These are phyloP conservation scores for Prunus padus DNA, from an alignment of 306 rosid genomes.

Conservation along the genomic window DNA sequence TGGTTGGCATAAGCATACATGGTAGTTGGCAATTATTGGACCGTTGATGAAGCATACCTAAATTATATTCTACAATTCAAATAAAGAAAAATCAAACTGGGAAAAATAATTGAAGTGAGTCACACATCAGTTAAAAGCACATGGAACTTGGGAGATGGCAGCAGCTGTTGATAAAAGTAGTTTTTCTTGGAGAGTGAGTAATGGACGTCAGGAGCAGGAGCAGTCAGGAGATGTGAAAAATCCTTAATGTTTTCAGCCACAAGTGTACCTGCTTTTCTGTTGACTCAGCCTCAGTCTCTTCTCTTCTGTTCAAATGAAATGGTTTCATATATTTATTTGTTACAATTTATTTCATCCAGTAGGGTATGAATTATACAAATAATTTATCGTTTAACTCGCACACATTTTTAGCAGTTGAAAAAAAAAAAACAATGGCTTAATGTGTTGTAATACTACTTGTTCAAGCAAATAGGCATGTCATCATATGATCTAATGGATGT, in stretches of 20 bases:
- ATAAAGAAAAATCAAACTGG: not conserved
- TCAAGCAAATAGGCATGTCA: too few relatives aligned
- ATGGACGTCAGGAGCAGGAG: constrained; percentile 4
- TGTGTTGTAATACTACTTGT: too few relatives aligned
- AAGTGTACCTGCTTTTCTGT: constrained; percentile 17
- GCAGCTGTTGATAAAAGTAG: constrained; percentile 40
- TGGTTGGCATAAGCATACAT: not conserved
- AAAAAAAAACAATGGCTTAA: too few relatives aligned
- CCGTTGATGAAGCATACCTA: not conserved
- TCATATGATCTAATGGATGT: too few relatives aligned
- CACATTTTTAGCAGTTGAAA: too few relatives aligned
- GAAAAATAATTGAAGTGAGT: not conserved
- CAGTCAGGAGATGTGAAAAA: constrained; percentile 8
- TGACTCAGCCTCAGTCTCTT: not conserved
- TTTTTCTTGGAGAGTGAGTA: constrained; percentile 37
- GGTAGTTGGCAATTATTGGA: not conserved
- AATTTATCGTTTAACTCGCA: too few relatives aligned
- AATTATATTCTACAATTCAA: not conserved
- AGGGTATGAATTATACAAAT: too few relatives aligned
- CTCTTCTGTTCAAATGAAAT: not conserved
- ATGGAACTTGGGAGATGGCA: constrained; percentile 30
- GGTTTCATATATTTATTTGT: not conserved
- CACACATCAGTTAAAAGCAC: not conserved
- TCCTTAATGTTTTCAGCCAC: constrained; percentile 10
- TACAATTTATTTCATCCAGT: too few relatives aligned